phyloP scores from a whole-genome alignment of 2,329 filamentous ascomycete species.

The Trichoderma sp. region DNA sequence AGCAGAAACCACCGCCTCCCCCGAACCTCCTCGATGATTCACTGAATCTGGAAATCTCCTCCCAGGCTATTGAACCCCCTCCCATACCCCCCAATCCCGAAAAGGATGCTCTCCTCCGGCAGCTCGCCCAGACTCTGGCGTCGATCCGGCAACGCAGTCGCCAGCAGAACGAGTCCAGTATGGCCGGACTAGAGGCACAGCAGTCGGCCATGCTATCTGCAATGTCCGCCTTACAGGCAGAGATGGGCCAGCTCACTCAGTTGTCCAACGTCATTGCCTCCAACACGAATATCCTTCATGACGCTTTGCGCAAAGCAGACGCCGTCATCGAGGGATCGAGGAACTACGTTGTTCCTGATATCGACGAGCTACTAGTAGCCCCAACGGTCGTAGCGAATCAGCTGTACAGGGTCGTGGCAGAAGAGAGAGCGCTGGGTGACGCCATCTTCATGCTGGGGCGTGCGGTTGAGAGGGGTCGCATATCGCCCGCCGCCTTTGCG shows the following conservation, averaged over 20 bases:
- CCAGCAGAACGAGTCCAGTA: slow-evolving; percentile 70
- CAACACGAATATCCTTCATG: slow-evolving; percentile 78
- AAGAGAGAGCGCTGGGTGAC: slow-evolving; percentile 84
- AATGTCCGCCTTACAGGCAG: slow-evolving; percentile 69
- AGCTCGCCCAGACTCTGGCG: slow-evolving; percentile 71
- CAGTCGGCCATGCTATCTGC: slow-evolving; percentile 73
- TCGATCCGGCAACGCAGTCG: slow-evolving; percentile 69
- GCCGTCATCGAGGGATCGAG: slow-evolving; percentile 73
- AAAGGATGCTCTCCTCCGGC: slow-evolving; percentile 81
- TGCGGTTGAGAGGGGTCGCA: slow-evolving; percentile 71
- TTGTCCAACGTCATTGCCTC: slow-evolving; percentile 70
- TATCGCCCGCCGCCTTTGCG: slow-evolving; percentile 73
- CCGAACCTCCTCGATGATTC: slow-evolving; percentile 61
- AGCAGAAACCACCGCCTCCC: slow-evolving; percentile 35
- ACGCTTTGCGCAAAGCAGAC: slow-evolving; percentile 78
- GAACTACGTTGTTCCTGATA: slow-evolving; percentile 68
- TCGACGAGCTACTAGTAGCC: slow-evolving; percentile 91
- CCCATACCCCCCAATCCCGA: slow-evolving; percentile 95
- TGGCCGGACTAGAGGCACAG: slow-evolving; percentile 77
- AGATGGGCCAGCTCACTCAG: slow-evolving; percentile 70
- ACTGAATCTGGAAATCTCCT: slow-evolving; percentile 53
- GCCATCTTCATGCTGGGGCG: slow-evolving; percentile 80
- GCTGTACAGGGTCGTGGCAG: slow-evolving; percentile 83
- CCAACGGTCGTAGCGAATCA: slow-evolving; percentile 92
- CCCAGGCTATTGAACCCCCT: slow-evolving; percentile 64